Percentiles rank a stretch among this genome's conserved stretches.
Evolutionary conservation across 495 filamentous ascomycete genomes (phyloP).

Genomic region (Acidomyces sp.): DNA sequence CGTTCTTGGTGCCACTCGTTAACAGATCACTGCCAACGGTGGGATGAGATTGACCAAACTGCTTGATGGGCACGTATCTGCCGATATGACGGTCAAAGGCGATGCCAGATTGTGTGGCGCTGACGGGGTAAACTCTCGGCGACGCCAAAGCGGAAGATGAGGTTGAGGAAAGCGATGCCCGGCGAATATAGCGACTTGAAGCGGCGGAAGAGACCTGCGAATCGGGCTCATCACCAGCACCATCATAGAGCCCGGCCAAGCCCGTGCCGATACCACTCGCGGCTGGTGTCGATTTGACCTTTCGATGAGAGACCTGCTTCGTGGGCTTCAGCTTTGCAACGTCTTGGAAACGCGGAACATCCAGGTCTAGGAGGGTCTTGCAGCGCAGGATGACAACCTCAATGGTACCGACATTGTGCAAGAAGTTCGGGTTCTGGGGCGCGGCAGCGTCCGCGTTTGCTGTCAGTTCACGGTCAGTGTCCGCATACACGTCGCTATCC

Average conservation of each 20-base stretch:
- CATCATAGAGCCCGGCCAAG: background rate
- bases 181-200: too few species aligned
- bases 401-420: constrained; percentile 35
- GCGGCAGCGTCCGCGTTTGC: constrained; percentile 20
- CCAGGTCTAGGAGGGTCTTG: constrained; percentile 4
- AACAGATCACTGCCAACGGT: too few species aligned
- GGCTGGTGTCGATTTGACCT: background rate
- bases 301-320: background rate
- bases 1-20: too few species aligned
- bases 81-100: too few species aligned
- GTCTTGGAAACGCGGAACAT: too few species aligned
- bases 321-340: background rate
- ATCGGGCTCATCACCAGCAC: background rate
- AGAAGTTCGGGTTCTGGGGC: constrained; percentile 20
- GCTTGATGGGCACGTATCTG: too few species aligned
- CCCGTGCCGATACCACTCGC: background rate
- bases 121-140: too few species aligned
- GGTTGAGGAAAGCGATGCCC: too few species aligned
- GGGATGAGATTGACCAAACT: too few species aligned
- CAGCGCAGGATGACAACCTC: constrained; percentile 37
- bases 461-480: constrained; percentile 2
- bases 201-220: too few species aligned
- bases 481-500: background rate
- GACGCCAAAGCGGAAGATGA: too few species aligned
- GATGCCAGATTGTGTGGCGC: too few species aligned